phyloP scores from a whole-genome alignment of 306 rosid genomes.

The Albizia julibrissin region DNA sequence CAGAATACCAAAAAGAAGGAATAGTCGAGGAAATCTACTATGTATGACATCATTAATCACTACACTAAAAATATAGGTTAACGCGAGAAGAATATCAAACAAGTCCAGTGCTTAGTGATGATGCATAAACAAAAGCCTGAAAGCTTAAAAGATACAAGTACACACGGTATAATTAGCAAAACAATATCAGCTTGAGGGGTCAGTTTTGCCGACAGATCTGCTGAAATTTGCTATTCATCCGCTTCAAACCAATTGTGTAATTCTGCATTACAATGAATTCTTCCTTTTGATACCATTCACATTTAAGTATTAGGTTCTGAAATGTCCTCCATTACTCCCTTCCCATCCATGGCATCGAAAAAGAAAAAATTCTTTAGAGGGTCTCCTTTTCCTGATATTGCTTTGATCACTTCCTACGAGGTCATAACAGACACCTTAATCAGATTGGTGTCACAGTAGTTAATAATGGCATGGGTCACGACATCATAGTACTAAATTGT shows the following conservation, averaged over 20 bases:
- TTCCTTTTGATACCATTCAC: constrained; percentile 14
- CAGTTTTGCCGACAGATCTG: constrained; percentile 20
- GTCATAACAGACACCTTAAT: constrained; percentile 7
- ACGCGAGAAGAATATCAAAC: not conserved
- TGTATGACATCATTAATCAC: not conserved
- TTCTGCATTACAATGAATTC: not conserved
- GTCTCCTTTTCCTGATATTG: constrained; percentile 90
- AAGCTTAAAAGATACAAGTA: constrained; percentile 4
- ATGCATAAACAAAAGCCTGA: not conserved
- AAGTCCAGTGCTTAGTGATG: not conserved
- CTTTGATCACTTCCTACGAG: constrained; percentile 89
- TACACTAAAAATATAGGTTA: not conserved
- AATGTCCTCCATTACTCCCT: constrained; percentile 81
- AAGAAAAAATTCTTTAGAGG: constrained; percentile 83
- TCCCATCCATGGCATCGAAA: constrained; percentile 84
- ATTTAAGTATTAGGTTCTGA: constrained; percentile 39
- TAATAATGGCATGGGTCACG: not conserved
- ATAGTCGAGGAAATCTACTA: not conserved
- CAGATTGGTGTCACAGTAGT: not conserved
- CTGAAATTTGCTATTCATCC: not conserved
- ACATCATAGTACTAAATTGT: not conserved
- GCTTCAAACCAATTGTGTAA: not conserved
- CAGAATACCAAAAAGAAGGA: not conserved
- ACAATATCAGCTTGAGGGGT: constrained; percentile 17
- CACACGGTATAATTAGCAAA: not conserved